Conservation (phyloP, 306 rosid species). For the Rosa chinensis region DNA sequence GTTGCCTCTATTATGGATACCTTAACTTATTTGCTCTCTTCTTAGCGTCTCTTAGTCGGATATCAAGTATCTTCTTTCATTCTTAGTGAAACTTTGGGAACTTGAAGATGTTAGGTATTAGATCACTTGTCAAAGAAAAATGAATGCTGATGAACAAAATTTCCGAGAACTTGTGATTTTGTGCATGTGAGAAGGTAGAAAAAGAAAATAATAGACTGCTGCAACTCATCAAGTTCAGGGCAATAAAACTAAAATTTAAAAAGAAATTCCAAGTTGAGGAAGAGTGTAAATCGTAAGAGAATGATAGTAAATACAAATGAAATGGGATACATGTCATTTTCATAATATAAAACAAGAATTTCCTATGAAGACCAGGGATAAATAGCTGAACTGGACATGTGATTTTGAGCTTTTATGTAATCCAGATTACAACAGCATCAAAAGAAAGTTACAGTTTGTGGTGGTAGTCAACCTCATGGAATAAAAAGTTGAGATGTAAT, state of each 20-base stretch:
- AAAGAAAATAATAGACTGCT: background rate
- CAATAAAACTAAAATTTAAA: background rate
- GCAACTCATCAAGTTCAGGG: background rate
- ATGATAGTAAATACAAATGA: background rate
- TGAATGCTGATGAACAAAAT: background rate
- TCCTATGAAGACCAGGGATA: background rate
- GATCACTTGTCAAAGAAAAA: background rate
- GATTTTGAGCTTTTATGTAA: background rate
- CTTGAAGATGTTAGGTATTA: background rate
- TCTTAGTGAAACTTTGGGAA: background rate
- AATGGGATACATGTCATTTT: background rate
- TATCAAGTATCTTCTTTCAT: slow-evolving; percentile 10
- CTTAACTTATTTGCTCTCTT: background rate
- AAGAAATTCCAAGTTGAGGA: background rate
- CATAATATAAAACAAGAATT: background rate
- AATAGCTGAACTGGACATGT: background rate
- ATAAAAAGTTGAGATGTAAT: background rate
- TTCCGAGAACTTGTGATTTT: background rate
- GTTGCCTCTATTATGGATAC: background rate
- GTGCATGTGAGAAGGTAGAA: background rate
- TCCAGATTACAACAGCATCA: background rate
- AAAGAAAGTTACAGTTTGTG: background rate
- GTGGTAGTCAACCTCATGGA: background rate
- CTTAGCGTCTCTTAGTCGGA: no score
- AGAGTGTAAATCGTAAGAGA: background rate